Evolutionary conservation across 129 eudicot genomes (phyloP), one percentile per base, ranked within the genome.

Genomic region (Escallonia herrerae): DNA sequence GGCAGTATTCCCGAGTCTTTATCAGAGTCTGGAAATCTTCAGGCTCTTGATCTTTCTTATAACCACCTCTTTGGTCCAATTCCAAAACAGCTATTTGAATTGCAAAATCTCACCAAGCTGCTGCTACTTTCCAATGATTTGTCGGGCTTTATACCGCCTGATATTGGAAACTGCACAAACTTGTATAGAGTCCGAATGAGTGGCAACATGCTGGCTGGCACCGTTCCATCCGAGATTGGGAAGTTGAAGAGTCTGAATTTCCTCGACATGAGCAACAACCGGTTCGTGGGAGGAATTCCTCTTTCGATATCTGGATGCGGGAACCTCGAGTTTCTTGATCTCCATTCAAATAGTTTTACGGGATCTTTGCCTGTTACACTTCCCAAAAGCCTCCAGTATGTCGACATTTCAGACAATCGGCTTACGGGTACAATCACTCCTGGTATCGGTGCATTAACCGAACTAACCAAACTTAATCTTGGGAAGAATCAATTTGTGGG

Each of bases 1-100:
- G 99, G 99, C n/a, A 68, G 56, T 15, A 86, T 94, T 71, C 99
- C 99, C 5, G 91, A 62, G 58, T 73, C 93, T 40, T 74, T 94
- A 67, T 81, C 96, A 4, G 79, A 80, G 49, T 86, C 96, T 63
- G 71, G 74, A 68, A 80, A 80, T 63, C 90, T 94, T 60, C 83
- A 94, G 74, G 96, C 99, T 67, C 84, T 94, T 64, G 99, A 94
- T 78, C 89, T 94, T 63, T 94, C 99, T 63, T 84, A 76, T 52
- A 94, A 94, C 69, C 72, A 67, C 48, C 84, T 94, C 9, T 81
- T 60, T 50, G 99, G 97, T 57, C 48, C 87, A 37, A 85, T 94
- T 14, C 99, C 97, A 0, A 68, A 47, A 37, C 62, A 78, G 41
- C 74, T 94, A 2, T 94, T 89, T 76, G 69, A 67, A 9, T 70